Evolutionary conservation across 805 yeast genomes (phyloP), one percentile per base, ranked within the genome.

Genomic region (Hanseniaspora valbyensis): DNA sequence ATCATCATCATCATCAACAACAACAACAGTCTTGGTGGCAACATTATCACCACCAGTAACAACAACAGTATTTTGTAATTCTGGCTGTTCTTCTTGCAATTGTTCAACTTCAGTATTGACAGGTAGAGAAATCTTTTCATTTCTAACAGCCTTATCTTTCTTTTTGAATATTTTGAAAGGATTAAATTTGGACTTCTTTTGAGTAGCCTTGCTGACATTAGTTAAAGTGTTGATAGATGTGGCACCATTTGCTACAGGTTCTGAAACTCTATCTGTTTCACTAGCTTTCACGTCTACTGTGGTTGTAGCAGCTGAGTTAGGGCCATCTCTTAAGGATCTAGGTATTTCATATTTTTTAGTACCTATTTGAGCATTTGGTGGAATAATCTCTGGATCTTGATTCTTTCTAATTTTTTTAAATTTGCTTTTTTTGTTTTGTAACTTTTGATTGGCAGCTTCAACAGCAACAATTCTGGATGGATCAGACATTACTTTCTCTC

Each of bases 401-500:
- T 13, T 4, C 16, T 34, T 34, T 34, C 16, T 34, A 8, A 16
- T 18, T 34, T 38, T 38, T 16, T 38, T 13, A 28, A 28, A 28
- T 9, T 7, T 10, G 8, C 21, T 19, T 39, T 13, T 21, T 24
- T 25, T 39, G 18, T 39, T 4, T 24, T n/a, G n/a, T n/a, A n/a
- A n/a, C n/a, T n/a, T 39, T 39, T 24, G 32, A 21, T 4, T 24
- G 6, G 42, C 14, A 7, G 14, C 32, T 25, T 25, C 32, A n/a
- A 24, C n/a, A 24, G 42, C 14, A 7, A 13, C 5, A 22, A 24
- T 9, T 39, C 50, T 42, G 2, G 25, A 18, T 18, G 50, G 44
- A 39, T 46, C 50, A 24, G 36, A 18, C 28, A 46, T 32, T 4
- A 48, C 52, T 29, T 41, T 76, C 52, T 68, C 69, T 62, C 73